Base-by-base conservation (phyloP, 2,329 filamentous ascomycete species). In the Pyrenophora tritici-repentis region DNA sequence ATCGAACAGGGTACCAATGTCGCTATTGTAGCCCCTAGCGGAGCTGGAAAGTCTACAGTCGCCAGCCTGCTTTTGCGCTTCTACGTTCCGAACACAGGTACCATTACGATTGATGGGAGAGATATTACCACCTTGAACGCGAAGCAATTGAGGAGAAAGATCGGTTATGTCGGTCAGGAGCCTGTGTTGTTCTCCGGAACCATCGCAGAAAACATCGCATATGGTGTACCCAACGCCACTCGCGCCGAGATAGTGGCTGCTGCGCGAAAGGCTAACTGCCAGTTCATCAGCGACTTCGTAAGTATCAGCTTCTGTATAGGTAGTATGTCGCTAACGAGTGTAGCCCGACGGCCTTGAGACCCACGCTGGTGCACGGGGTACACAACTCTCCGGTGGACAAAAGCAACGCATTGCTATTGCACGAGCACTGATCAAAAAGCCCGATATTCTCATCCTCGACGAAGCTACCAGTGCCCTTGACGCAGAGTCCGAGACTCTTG, bases 371-470 rank as follows among this genome's bases (percentile, higher is more conserved):
- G 89, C 93, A 13, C 84, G 94, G 59, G 94, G 94, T 29, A 92
- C 93, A 1, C 93, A 97, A 74, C 82, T 99, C 0, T 97, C 91
- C 7, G 94, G 94, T 43, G 94, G 94, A 0, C 94, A 99, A 75
- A 97, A 97, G 77, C 94, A 99, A 74, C 88, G 94, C 58, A 97
- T 99, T 65, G 94, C 94, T 32, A 99, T 99, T 72, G 94, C 94
- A 4, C 86, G 95, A 47, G 94, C 94, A 10, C 81, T 99, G 22
- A 86, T 99, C 63, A 97, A 97, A 75, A 85, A 97, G 57, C 95
- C 95, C 0, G 94, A 99, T 75, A 97, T 99, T 57, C 79, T 99
- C 22, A 96, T 99, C 54, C 83, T 99, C 1, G 94, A 99, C 68
- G 94, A 99, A 79, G 78, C 95, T 14, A 99, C 95, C 0, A 96